Conservation (phyloP, 768 basidiomycete species). For the Pleurotus salmoneostramineus region DNA sequence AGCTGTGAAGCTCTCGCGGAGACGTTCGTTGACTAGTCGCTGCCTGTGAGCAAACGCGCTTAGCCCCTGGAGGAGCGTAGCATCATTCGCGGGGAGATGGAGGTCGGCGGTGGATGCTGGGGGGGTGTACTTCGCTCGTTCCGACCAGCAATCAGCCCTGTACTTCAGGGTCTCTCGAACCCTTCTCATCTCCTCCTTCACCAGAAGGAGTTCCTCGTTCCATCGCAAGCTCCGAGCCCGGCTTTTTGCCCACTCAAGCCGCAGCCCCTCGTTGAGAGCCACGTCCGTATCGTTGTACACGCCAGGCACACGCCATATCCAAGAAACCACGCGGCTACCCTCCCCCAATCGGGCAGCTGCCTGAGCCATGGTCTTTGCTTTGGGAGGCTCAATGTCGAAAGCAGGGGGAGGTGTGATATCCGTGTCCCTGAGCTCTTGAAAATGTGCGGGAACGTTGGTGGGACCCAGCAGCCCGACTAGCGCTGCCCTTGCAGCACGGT, state of each 20-base stretch:
- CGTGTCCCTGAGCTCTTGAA: not conserved
- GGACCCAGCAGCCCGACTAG: not conserved
- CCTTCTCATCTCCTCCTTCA: slow-evolving; percentile 14
- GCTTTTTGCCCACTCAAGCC: slow-evolving; percentile 19
- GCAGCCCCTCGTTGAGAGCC: slow-evolving; percentile 5
- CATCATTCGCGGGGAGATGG: no score
- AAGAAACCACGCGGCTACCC: not conserved
- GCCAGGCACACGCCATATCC: not conserved
- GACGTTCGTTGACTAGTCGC: not conserved
- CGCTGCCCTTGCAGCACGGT: not conserved
- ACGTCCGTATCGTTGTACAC: not conserved
- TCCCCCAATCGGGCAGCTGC: not conserved
- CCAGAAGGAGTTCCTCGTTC: slow-evolving; percentile 18
- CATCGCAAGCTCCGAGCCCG: slow-evolving; percentile 15
- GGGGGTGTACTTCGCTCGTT: no score
- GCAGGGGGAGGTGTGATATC: no score
- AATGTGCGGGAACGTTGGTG: not conserved
- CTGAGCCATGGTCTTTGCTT: not conserved
- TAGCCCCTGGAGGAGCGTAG: not conserved
- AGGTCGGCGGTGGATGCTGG: no score
- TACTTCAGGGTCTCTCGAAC: not conserved
- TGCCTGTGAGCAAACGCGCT: slow-evolving; percentile 5
- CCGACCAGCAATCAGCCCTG: slow-evolving; percentile 7
- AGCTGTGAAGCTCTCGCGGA: not conserved
- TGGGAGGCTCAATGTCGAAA: not conserved